Conservation (phyloP, 139 green algal genomes). For the Coelastrella sp. region DNA sequence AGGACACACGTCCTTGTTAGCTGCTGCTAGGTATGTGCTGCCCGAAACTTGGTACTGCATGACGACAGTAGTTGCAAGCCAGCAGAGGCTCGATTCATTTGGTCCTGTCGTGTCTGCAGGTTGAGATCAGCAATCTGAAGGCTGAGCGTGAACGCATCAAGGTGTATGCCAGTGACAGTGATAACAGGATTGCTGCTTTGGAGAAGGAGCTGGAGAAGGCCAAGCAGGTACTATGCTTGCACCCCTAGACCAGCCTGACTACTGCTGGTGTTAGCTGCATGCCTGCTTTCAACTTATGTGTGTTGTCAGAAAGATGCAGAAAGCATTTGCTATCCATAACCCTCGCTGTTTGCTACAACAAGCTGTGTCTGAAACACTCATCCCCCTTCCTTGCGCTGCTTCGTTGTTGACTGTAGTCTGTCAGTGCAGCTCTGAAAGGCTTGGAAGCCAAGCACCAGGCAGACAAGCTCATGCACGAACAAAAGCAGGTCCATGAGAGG, state of each 20-base stretch:
- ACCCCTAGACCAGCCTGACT: too few species aligned
- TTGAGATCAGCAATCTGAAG: slow-evolving; percentile 39
- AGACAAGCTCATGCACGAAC: slow-evolving; percentile 15
- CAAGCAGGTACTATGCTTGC: slow-evolving; percentile 22
- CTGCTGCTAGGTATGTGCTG: too few species aligned
- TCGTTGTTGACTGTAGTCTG: slow-evolving; percentile 4
- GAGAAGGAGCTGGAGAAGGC: slow-evolving; percentile 40
- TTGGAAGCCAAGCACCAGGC: slow-evolving; percentile 34
- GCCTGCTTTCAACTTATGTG: neutral
- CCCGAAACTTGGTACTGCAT: neutral
- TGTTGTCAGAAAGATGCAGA: neutral
- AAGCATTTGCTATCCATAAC: neutral
- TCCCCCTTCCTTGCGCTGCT: neutral
- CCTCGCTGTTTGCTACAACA: neutral
- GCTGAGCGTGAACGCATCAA: slow-evolving; percentile 30
- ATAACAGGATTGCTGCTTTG: slow-evolving; percentile 9
- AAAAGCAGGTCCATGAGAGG: slow-evolving; percentile 1
- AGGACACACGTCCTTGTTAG: too few species aligned
- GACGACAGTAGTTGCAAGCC: neutral
- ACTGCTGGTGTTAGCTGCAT: neutral
- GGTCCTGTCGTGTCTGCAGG: neutral
- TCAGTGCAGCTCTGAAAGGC: slow-evolving; percentile 8
- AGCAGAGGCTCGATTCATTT: too few species aligned
- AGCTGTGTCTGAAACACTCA: neutral
- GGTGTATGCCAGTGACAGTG: neutral